A percentile compares a stretch with the other conserved stretches of the same genome.
Conservation (phyloP, 192 early-diverging fungal genomes). For the Phlyctochytrium planicorne region DNA sequence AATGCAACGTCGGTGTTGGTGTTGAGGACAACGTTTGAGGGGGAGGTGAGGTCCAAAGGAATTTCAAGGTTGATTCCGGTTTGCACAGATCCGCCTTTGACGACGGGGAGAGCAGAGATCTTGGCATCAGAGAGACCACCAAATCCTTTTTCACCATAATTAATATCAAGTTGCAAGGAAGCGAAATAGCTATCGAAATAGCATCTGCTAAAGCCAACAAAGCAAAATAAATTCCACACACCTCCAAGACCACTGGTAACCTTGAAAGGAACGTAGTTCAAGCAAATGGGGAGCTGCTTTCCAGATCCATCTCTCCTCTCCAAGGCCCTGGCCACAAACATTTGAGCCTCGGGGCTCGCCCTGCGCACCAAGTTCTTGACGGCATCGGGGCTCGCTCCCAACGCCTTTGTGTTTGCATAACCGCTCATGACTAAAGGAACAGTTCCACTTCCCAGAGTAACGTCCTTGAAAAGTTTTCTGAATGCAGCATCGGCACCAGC, state of each 20-base stretch:
- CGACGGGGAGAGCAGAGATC: background rate
- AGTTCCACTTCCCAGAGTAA: background rate
- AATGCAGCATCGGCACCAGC: background rate
- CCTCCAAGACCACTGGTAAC: background rate
- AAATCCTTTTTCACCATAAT: background rate
- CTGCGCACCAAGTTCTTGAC: background rate
- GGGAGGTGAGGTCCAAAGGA: background rate
- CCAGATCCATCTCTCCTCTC: no score
- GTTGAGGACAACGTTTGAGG: constrained; percentile 11
- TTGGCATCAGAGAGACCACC: background rate
- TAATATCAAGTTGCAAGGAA: no score
- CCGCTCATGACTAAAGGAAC: background rate
- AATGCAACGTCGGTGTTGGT: constrained; percentile 5
- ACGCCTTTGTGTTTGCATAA: constrained; percentile 1
- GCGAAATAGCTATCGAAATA: no score
- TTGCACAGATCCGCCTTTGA: background rate
- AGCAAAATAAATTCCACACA: no score
- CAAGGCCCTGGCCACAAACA: no score
- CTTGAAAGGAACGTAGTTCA: background rate
- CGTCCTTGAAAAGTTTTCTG: background rate
- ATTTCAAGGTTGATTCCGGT: constrained; percentile 6
- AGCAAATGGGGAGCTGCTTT: background rate
- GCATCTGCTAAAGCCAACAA: no score
- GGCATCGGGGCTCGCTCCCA: background rate
- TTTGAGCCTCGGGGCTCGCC: background rate